Base-by-base conservation (phyloP, 2,329 filamentous ascomycete genomes). In the Stagonosporopsis chrysanthemi region DNA sequence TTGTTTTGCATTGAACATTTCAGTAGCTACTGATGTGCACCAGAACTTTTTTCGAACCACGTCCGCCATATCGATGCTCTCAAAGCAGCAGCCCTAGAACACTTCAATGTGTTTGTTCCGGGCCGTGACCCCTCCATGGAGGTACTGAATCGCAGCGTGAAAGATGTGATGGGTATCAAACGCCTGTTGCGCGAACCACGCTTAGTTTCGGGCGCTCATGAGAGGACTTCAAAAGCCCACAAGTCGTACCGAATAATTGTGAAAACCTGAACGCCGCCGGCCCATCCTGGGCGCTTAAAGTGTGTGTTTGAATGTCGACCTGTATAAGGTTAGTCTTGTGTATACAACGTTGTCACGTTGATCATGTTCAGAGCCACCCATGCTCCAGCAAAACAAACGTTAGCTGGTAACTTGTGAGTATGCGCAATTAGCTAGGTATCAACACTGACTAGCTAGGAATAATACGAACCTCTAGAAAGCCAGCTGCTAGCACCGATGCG, bases 241-340 rank as follows among this genome's bases (percentile, higher is more conserved):
- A 52, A 39, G 55, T 58, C 68, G 66, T 72, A 70, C 70, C 67
- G 41, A 58, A 26, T 52, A 61, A 42, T 66, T 68, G 61, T 55
- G 61, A 24, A 57, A 61, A 46, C 58, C 59, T 50, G 54, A 65
- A 71, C 63, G 66, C 65, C 62, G 45, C 51, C 11, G 17, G 6
- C 24, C 29, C n/a, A 9, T 7, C 14, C 31, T 7, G 14, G 11
- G 17, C 11, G 41, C 35, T 26, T 15, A 3, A 23, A 23, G 19
- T 23, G 31, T 23, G 41, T 9, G 12, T 14, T 6, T 44, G 11
- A 14, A 8, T 19, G 43, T 5, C 7, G 24, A 46, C 39, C 54
- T 52, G 33, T 22, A 26, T 1, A 44, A 42, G 15, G 49, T 57
- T 39, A 57, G 48, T 24, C 11, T 8, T 14, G 22, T 44, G 9